These are phyloP conservation scores for Imleria badia DNA, from an alignment of 768 basidiomycete species.

Conservation along the genomic window DNA sequence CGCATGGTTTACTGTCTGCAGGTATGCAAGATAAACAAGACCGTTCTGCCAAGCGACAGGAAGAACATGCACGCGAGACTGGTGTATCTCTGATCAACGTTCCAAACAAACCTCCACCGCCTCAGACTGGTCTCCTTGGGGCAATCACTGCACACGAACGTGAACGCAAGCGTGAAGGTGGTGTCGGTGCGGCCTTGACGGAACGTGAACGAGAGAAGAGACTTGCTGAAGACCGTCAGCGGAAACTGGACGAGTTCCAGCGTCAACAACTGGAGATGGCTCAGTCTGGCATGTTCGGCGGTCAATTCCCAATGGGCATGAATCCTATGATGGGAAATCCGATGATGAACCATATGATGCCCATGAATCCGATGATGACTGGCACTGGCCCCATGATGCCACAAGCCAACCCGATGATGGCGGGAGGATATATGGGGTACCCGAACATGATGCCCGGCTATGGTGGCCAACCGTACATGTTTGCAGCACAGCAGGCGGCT, in stretches of 20 bases:
- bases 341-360: conserved; percentile 51
- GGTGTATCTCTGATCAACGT: conserved; percentile 94
- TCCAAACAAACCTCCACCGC: conserved; percentile 91
- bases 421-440: conserved; percentile 48
- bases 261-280: conserved; percentile 89
- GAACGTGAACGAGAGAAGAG: conserved; percentile 94
- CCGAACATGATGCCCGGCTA: conserved; percentile 41
- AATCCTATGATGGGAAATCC: conserved; percentile 78
- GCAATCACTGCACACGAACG: conserved; percentile 95
- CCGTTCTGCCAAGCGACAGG: conserved; percentile 92
- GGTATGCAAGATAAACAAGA: conserved; percentile 96
- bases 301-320: conserved; percentile 42
- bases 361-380: conserved; percentile 58
- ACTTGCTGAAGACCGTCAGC: conserved; percentile 87
- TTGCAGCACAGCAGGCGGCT: conserved; percentile 80
- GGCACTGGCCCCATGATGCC: conserved; percentile 52
- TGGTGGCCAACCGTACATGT: conserved; percentile 75
- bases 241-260: conserved; percentile 89
- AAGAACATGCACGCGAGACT: conserved; percentile 88
- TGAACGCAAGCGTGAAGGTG: conserved; percentile 92
- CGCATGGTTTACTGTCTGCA: conserved; percentile 91
- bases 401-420: conserved; percentile 49
- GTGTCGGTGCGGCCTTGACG: conserved; percentile 90
- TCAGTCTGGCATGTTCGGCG: conserved; percentile 74
- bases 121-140: conserved; percentile 92